Evolutionary conservation across 306 rosid genomes (phyloP).

Genomic region (Clitoria ternatea): DNA sequence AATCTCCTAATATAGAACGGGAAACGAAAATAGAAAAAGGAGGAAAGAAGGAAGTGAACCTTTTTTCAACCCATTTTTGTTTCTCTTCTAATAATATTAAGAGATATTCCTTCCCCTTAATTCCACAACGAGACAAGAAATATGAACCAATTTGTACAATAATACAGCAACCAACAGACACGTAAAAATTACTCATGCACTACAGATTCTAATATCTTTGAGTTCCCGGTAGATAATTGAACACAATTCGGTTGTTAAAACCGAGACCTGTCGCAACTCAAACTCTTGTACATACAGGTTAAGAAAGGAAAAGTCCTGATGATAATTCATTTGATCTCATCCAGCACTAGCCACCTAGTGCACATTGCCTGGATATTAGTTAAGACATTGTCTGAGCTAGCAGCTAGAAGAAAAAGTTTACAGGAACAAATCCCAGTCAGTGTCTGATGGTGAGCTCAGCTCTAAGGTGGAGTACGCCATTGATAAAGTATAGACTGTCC

Average conservation of each 20-base stretch:
- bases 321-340: neutral
- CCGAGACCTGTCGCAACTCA: neutral
- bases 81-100: too few relatives aligned
- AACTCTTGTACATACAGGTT: neutral
- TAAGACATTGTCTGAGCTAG: conserved; percentile 20
- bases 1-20: too few relatives aligned
- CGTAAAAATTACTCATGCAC: too few relatives aligned
- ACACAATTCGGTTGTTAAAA: neutral
- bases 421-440: conserved; percentile 24
- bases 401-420: conserved; percentile 16
- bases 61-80: too few relatives aligned
- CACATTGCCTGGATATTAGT: conserved; percentile 11
- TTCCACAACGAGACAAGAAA: neutral
- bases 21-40: too few relatives aligned
- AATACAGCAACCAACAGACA: neutral
- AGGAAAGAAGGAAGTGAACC: too few relatives aligned
- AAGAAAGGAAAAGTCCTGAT: neutral
- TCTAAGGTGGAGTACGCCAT: conserved; percentile 90
- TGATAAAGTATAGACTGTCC: conserved; percentile 71
- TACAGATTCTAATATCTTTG: neutral
- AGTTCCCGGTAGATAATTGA: neutral
- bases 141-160: neutral
- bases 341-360: neutral
- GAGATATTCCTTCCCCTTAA: neutral
- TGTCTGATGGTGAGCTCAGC: conserved; percentile 94